Percentiles rank a stretch among this genome's conserved stretches.
These are phyloP conservation scores for Wickerhamiella kurtzmanii DNA, from an alignment of 805 yeast species.

Conservation along the genomic window DNA sequence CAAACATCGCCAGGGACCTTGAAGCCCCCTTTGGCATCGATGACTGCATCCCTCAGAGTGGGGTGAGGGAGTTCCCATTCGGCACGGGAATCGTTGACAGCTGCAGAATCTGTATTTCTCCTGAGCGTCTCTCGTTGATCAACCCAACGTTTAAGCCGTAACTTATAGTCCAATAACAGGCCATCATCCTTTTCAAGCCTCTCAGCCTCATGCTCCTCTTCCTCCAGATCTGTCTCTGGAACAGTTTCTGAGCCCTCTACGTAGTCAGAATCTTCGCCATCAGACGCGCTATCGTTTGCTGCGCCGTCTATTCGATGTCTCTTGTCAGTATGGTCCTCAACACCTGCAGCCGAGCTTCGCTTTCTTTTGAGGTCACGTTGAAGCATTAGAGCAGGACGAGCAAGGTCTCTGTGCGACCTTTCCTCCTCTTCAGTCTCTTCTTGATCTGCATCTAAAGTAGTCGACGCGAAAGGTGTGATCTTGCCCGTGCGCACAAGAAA, in stretches of 20 bases:
- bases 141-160: slow-evolving; percentile 49
- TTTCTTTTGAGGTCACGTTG: slow-evolving; percentile 2
- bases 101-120: slow-evolving; percentile 10
- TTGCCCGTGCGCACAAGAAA: slow-evolving; percentile 78
- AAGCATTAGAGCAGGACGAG: slow-evolving; percentile 18
- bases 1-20: slow-evolving; percentile 83
- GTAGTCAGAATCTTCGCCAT: slow-evolving; percentile 17
- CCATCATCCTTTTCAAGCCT: slow-evolving; percentile 56
- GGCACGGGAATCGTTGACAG: slow-evolving; percentile 3
- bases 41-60: slow-evolving; percentile 52
- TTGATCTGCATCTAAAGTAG: slow-evolving; percentile 21
- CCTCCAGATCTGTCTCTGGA: slow-evolving; percentile 5
- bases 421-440: slow-evolving; percentile 25
- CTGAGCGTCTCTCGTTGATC: slow-evolving; percentile 1
- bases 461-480: slow-evolving; percentile 77
- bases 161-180: slow-evolving; percentile 48
- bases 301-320: no score
- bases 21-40: slow-evolving; percentile 44
- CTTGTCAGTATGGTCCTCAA: no score
- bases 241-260: neutral
- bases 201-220: slow-evolving; percentile 11
- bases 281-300: slow-evolving; percentile 20
- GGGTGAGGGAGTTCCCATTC: slow-evolving; percentile 79
- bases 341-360: slow-evolving; percentile 3
- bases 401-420: slow-evolving; percentile 34